Evolutionary conservation across 2,329 filamentous ascomycete species (phyloP).

Genomic region (Trichoderma cornu-damae): DNA sequence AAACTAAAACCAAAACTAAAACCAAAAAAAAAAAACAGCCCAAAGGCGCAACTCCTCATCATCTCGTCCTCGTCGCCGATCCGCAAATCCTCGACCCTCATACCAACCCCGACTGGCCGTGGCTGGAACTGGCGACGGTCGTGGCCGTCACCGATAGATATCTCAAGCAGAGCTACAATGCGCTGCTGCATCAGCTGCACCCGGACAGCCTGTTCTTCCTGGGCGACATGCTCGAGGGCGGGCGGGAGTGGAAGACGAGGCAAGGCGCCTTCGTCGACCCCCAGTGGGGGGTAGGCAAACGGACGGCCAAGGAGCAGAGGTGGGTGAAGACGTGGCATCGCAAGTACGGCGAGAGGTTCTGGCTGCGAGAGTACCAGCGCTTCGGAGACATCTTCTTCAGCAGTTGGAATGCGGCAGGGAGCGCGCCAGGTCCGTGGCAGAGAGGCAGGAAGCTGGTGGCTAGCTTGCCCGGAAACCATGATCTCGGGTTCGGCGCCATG

Average conservation of each 20-base stretch:
- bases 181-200: constrained; percentile 67
- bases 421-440: constrained; percentile 52
- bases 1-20: too few relatives aligned
- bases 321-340: constrained; percentile 62
- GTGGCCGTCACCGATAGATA: constrained; percentile 77
- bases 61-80: constrained; percentile 78
- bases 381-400: constrained; percentile 83
- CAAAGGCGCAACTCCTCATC: constrained; percentile 70
- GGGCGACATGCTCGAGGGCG: constrained; percentile 92
- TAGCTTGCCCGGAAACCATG: constrained; percentile 89
- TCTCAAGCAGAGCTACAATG: constrained; percentile 73
- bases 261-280: constrained; percentile 56
- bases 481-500: constrained; percentile 82
- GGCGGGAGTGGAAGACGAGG: constrained; percentile 83
- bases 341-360: constrained; percentile 75
- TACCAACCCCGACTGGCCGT: constrained; percentile 79
- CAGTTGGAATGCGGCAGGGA: constrained; percentile 56
- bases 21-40: constrained; percentile 59
- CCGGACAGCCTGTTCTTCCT: constrained; percentile 88
- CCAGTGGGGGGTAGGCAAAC: constrained; percentile 48
- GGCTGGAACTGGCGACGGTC: constrained; percentile 52
- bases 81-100: constrained; percentile 90
- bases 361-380: constrained; percentile 78
- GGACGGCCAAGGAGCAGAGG: constrained; percentile 48
- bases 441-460: constrained; percentile 73